Conservation (phyloP, 257 asterid species). For the Lycium barbarum region DNA sequence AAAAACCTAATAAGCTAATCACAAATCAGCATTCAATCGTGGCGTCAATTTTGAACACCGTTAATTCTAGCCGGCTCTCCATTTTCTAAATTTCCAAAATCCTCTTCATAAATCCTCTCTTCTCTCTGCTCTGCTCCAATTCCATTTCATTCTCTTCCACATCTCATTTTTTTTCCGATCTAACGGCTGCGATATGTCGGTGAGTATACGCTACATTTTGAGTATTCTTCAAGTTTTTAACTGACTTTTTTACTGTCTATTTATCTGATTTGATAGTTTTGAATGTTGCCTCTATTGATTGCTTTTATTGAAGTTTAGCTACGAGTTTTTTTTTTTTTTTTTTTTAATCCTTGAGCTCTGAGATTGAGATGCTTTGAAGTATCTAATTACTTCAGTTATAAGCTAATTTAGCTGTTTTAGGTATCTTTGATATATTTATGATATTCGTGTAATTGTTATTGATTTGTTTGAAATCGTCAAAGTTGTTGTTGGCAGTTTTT, state of each 20-base stretch:
- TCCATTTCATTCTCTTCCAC: conserved; percentile 19
- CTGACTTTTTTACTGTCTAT: neutral
- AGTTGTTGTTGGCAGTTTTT: neutral
- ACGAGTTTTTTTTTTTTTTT: neutral
- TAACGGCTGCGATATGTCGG: conserved; percentile 54
- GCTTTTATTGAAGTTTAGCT: conserved; percentile 8
- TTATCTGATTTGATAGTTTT: neutral
- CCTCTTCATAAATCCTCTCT: conserved; percentile 34
- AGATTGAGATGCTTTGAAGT: neutral
- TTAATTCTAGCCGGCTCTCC: conserved; percentile 41
- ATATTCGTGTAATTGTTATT: neutral
- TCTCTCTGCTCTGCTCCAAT: neutral
- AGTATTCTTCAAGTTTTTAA: neutral
- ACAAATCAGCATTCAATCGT: neutral
- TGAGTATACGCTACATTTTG: conserved; percentile 40
- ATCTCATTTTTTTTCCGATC: conserved; percentile 9
- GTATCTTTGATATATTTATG: neutral
- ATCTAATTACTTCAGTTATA: neutral
- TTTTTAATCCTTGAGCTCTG: conserved; percentile 4
- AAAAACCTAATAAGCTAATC: neutral
- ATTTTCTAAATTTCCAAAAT: conserved; percentile 23
- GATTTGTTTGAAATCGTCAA: neutral
- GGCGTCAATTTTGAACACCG: neutral
- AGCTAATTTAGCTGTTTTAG: neutral
- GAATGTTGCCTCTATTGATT: neutral